Evolutionary conservation across 2,329 filamentous ascomycete species (phyloP), one percentile per base, ranked within the genome.

Genomic region (Helotiales sp.): DNA sequence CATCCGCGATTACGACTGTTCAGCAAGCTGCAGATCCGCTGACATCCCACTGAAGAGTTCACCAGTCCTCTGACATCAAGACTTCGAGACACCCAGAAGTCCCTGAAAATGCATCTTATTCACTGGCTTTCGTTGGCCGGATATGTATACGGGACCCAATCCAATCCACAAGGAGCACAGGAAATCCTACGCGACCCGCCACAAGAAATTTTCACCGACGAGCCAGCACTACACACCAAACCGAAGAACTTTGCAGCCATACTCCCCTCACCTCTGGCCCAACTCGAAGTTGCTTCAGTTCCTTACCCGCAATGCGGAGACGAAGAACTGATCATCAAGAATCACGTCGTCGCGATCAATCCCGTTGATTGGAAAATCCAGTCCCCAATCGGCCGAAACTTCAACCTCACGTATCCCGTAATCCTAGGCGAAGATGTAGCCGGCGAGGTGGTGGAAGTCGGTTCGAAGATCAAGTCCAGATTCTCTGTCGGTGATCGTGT

Each of bases 351-450:
- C 17, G 78, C 77, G 10, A 72, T 80, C 65, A 80, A 79, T 76
- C 67, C 74, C 69, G 47, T 79, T 22, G 78, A 80, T 66, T 70
- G 63, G 32, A 61, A 66, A 3, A 75, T 77, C 59, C 78, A 45
- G 79, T 57, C 54, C 28, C 54, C 24, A 37, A 57, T 30, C 17
- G 28, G 32, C 17, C 15, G 54, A 7, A 34, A 34, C 54, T 57
- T 57, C 54, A 22, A 22, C 32, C 24, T 57, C 24, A 34, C 28
- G 3, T 57, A 64, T 63, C 75, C 43, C 28, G 64, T 22, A 78
- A 70, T 87, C 10, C 78, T 85, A 3, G 81, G 79, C 22, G 85
- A 84, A 7, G 86, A 88, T 69, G 84, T 85, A 37, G 84, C 86
- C 3, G 86, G 86, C 54, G 82, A 82, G 68, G 80, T 88, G 55